Percentiles rank a stretch among this genome's conserved stretches.
Evolutionary conservation across 2,329 filamentous ascomycete species (phyloP).

Genomic region (Magnaporthales sp.): DNA sequence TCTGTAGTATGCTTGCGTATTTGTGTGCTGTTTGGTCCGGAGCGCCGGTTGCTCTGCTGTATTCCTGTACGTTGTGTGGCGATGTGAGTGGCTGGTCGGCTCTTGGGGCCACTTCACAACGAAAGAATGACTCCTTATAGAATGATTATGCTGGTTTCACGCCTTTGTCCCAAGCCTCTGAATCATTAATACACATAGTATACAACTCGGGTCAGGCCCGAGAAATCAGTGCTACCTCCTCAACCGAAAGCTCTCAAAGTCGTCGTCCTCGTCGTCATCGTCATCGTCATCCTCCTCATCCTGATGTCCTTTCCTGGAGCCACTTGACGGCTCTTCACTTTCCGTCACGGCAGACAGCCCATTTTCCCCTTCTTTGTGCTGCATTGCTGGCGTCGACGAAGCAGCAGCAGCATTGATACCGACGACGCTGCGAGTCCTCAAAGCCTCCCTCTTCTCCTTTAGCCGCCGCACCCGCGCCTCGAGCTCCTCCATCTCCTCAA

Average conservation of each 20-base stretch:
- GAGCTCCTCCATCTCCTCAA: slow-evolving; percentile 75
- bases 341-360: too few relatives aligned
- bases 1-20: background rate
- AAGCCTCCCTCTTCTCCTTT: slow-evolving; percentile 61
- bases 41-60: background rate
- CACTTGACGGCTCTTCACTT: background rate
- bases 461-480: slow-evolving; percentile 62
- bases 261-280: slow-evolving; percentile 37
- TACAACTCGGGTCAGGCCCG: background rate
- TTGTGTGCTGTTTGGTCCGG: background rate
- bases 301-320: slow-evolving; percentile 23
- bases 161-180: background rate
- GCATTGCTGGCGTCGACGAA: background rate
- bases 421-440: slow-evolving; percentile 33
- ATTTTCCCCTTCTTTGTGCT: slow-evolving; percentile 7
- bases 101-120: background rate
- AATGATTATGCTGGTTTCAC: background rate
- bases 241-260: slow-evolving; percentile 54
- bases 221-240: slow-evolving; percentile 13
- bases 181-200: slow-evolving; percentile 4
- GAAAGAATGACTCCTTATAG: background rate
- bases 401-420: background rate
- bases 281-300: slow-evolving; percentile 35
- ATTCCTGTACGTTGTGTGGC: background rate
- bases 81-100: background rate